A percentile compares a stretch with the other conserved stretches of the same genome.
Conservation (phyloP, 1,139 yeast genomes). For the Debaryomycetaceae sp. region DNA sequence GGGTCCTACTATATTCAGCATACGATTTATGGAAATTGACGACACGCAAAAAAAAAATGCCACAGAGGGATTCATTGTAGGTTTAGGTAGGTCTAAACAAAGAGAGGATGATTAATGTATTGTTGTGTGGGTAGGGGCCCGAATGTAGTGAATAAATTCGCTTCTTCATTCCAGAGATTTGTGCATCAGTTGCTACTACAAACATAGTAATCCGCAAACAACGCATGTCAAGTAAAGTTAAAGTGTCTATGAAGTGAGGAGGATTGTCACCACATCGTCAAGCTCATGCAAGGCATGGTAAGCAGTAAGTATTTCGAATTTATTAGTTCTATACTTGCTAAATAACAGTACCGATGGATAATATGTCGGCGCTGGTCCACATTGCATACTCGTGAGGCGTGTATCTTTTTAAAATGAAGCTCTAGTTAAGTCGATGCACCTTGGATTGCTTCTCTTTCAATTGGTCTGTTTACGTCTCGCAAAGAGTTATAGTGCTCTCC, state of each 20-base stretch:
- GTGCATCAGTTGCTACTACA: not conserved
- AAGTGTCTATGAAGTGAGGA: not conserved
- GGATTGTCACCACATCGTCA: too few species aligned
- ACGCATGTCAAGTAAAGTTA: too few species aligned
- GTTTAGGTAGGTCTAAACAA: not conserved
- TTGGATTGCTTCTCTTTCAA: too few species aligned
- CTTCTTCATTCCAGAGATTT: not conserved
- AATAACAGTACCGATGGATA: too few species aligned
- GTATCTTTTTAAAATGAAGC: too few species aligned
- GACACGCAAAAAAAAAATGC: not conserved
- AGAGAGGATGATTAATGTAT: not conserved
- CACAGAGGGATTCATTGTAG: not conserved
- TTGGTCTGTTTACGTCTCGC: constrained; percentile 33
- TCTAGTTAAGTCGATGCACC: too few species aligned
- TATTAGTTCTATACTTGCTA: too few species aligned
- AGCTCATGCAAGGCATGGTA: too few species aligned
- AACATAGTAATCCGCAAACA: not conserved
- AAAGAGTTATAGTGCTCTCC: constrained; percentile 96
- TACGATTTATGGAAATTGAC: not conserved
- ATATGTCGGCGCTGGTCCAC: too few species aligned
- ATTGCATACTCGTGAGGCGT: too few species aligned
- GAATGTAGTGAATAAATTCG: not conserved
- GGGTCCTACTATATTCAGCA: not conserved
- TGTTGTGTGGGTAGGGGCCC: not conserved
- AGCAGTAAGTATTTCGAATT: too few species aligned